These are phyloP conservation scores for Coccomyxa sp. DNA, from an alignment of 139 green algal genomes.

Conservation along the genomic window DNA sequence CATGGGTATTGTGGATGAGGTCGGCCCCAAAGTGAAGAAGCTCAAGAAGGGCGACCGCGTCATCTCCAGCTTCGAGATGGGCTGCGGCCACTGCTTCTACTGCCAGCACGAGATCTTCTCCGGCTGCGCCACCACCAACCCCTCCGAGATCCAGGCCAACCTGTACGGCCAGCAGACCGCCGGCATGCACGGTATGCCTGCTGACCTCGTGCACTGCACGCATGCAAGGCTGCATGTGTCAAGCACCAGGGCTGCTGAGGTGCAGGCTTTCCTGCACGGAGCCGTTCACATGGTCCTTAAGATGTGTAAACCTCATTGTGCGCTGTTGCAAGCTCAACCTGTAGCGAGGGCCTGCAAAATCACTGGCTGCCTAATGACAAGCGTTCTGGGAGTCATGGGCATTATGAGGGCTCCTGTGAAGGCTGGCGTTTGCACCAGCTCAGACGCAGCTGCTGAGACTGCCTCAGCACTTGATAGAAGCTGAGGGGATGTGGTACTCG, in stretches of 20 bases:
- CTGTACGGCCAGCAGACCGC: neutral
- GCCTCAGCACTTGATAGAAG: too few relatives aligned
- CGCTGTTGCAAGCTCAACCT: too few relatives aligned
- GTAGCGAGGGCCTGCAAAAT: too few relatives aligned
- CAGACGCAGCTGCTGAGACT: too few relatives aligned
- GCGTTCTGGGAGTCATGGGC: too few relatives aligned
- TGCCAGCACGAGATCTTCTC: conserved; percentile 41
- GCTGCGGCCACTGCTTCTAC: conserved; percentile 58
- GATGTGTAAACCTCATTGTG: too few relatives aligned
- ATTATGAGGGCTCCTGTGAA: too few relatives aligned
- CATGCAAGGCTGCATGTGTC: neutral
- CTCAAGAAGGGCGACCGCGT: conserved; percentile 60
- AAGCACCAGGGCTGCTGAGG: too few relatives aligned
- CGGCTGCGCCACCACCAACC: conserved; percentile 51
- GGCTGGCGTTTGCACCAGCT: too few relatives aligned
- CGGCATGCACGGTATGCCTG: neutral
- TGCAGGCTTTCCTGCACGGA: too few relatives aligned
- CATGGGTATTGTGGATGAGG: conserved; percentile 62
- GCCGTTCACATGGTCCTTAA: too few relatives aligned
- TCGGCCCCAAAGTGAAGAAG: conserved; percentile 38
- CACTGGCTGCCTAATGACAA: too few relatives aligned
- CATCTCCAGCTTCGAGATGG: conserved; percentile 68
- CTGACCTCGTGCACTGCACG: neutral
- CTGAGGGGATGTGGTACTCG: neutral
- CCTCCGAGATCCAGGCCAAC: conserved; percentile 16